These are phyloP conservation scores for Isoetes taiwanensis DNA, from an alignment of 75 land plant genomes.

Conservation along the genomic window DNA sequence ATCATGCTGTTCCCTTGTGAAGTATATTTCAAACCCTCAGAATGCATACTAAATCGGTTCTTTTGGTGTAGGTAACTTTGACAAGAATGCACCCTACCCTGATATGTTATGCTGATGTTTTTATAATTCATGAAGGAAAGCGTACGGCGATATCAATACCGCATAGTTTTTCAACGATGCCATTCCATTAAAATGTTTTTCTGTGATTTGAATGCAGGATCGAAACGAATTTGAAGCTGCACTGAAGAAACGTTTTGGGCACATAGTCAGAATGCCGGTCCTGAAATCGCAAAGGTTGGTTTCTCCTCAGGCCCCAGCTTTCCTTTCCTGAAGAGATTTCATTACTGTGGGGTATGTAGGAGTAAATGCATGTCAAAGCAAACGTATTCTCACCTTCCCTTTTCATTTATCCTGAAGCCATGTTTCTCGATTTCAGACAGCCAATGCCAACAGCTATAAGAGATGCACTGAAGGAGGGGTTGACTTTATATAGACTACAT, in stretches of 20 bases:
- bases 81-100: conserved; percentile 78
- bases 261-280: conserved; percentile 70
- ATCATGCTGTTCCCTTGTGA: too few species aligned
- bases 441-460: conserved; percentile 51
- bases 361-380: too few species aligned
- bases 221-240: conserved; percentile 73
- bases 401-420: too few species aligned
- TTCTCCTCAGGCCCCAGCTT: too few species aligned
- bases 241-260: conserved; percentile 57
- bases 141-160: conserved; percentile 24
- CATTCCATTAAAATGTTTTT: too few species aligned
- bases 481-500: conserved; percentile 57
- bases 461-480: conserved; percentile 56
- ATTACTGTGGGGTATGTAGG: not conserved
- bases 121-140: conserved; percentile 84
- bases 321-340: too few species aligned
- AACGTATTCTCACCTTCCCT: too few species aligned
- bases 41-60: too few species aligned
- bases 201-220: conserved; percentile 33
- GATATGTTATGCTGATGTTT: conserved; percentile 91
- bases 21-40: too few species aligned
- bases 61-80: conserved; percentile 83
- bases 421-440: conserved; percentile 37
- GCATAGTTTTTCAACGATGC: too few species aligned
- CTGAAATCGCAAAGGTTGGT: conserved; percentile 70